Conservation (phyloP, 371 early-diverging fungal species). For the Choanephora cucurbitarum region DNA sequence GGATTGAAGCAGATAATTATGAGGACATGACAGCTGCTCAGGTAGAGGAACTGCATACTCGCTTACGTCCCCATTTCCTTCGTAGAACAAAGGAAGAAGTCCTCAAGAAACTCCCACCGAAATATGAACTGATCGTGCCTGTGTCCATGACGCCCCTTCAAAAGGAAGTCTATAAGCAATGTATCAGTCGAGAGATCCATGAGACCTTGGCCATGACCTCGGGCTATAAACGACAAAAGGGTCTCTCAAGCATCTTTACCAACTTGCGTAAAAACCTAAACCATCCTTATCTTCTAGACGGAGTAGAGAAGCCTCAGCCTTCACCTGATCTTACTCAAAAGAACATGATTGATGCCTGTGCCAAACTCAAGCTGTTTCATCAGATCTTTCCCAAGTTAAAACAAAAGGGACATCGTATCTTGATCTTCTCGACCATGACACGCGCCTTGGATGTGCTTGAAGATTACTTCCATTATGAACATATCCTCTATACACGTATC, state of each 20-base stretch:
- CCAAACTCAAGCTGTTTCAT: conserved; percentile 72
- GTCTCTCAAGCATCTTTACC: conserved; percentile 56
- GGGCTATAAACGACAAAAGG: conserved; percentile 27
- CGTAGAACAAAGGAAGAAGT: conserved; percentile 90
- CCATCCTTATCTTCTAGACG: conserved; percentile 75
- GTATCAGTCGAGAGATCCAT: conserved; percentile 54
- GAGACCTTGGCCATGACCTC: conserved; percentile 42
- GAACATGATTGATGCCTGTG: conserved; percentile 65
- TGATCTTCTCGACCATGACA: conserved; percentile 80
- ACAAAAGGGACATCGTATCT: conserved; percentile 62
- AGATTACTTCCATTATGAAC: conserved; percentile 66
- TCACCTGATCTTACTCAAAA: conserved; percentile 43
- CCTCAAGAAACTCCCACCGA: conserved; percentile 84
- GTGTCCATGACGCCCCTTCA: conserved; percentile 79
- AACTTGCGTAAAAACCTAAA: conserved; percentile 73
- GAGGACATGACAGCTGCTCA: conserved; percentile 44
- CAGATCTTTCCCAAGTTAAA: conserved; percentile 64
- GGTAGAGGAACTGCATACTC: conserved; percentile 39
- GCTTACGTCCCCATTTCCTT: conserved; percentile 84
- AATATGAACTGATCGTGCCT: conserved; percentile 85
- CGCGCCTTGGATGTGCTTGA: conserved; percentile 64
- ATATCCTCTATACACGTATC: conserved; percentile 67
- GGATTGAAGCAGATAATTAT: conserved; percentile 60
- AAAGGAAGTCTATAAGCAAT: conserved; percentile 77
- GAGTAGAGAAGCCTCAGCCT: conserved; percentile 42